phyloP scores from a whole-genome alignment of 768 basidiomycete species.

The Tricholoma bakamatsutake region DNA sequence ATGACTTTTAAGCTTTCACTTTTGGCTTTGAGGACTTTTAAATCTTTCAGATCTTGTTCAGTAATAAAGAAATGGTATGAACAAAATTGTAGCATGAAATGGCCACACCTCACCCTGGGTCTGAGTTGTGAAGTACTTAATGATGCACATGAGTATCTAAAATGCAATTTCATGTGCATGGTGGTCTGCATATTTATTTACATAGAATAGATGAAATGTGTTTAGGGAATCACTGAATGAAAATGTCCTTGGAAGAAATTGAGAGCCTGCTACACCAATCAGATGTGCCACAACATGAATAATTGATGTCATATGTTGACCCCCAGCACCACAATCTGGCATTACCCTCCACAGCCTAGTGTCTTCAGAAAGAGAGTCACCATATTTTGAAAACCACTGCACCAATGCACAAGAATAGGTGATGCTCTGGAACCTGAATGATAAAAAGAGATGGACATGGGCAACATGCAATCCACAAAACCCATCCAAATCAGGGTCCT shows the following conservation, averaged over 20 bases:
- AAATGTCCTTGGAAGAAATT: constrained; percentile 11
- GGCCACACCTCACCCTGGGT: too few species aligned
- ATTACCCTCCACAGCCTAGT: constrained; percentile 25
- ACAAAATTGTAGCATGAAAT: too few species aligned
- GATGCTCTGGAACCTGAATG: constrained; percentile 13
- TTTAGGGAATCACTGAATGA: constrained; percentile 13
- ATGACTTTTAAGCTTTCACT: too few species aligned
- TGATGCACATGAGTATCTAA: not conserved
- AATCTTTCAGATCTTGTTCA: too few species aligned
- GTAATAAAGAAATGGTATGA: too few species aligned
- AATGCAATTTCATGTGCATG: not conserved
- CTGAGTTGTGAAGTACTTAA: too few species aligned
- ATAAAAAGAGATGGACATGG: constrained; percentile 19
- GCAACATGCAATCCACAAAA: constrained; percentile 18
- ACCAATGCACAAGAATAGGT: constrained; percentile 21
- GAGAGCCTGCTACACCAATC: constrained; percentile 13
- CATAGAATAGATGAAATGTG: constrained; percentile 9
- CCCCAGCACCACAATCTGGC: constrained; percentile 18
- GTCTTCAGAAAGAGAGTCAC: constrained; percentile 4
- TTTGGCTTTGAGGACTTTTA: too few species aligned
- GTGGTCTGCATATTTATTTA: too few species aligned
- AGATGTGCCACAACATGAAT: constrained; percentile 14
- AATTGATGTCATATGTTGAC: constrained; percentile 8
- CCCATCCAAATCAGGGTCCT: constrained; percentile 15
- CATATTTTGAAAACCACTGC: constrained; percentile 11